Conservation (phyloP, 1,284 basidiomycete species). For the Moesziomyces globuligerus region DNA sequence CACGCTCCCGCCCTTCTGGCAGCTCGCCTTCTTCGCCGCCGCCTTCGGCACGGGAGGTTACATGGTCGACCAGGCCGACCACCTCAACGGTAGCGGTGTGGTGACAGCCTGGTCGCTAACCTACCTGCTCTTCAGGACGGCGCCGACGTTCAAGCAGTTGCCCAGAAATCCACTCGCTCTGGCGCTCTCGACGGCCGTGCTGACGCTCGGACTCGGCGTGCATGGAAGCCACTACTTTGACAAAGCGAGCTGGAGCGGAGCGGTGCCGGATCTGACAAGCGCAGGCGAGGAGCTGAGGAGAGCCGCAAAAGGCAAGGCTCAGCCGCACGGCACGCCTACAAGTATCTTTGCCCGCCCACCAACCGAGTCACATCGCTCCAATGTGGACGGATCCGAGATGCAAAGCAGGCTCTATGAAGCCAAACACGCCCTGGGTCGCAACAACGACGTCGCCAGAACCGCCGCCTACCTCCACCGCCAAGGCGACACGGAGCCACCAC, state of each 20-base stretch:
- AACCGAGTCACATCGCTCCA: neutral
- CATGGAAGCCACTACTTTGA: slow-evolving; percentile 63
- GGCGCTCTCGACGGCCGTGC: slow-evolving; percentile 26
- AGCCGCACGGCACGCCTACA: neutral
- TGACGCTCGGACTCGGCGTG: slow-evolving; percentile 46
- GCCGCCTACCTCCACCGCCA: slow-evolving; percentile 27
- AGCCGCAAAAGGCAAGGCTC: slow-evolving; percentile 18
- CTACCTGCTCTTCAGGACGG: slow-evolving; percentile 58
- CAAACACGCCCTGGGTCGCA: neutral
- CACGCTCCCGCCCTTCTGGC: slow-evolving; percentile 59
- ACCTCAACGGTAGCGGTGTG: slow-evolving; percentile 59
- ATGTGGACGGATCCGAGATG: no score
- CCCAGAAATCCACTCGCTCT: slow-evolving; percentile 36
- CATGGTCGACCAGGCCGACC: slow-evolving; percentile 61
- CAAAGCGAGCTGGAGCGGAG: slow-evolving; percentile 57
- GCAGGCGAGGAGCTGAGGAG: neutral
- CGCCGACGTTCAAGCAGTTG: slow-evolving; percentile 33
- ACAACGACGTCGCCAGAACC: slow-evolving; percentile 27
- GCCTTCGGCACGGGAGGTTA: slow-evolving; percentile 60
- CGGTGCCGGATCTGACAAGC: slow-evolving; percentile 35
- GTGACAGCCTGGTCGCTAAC: slow-evolving; percentile 58
- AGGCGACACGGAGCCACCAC: neutral
- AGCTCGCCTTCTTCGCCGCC: slow-evolving; percentile 54
- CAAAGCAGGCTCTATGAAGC: neutral
- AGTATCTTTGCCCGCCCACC: slow-evolving; percentile 27